These are phyloP conservation scores for Acer campestre DNA, from an alignment of 345 rosid species.

Conservation along the genomic window DNA sequence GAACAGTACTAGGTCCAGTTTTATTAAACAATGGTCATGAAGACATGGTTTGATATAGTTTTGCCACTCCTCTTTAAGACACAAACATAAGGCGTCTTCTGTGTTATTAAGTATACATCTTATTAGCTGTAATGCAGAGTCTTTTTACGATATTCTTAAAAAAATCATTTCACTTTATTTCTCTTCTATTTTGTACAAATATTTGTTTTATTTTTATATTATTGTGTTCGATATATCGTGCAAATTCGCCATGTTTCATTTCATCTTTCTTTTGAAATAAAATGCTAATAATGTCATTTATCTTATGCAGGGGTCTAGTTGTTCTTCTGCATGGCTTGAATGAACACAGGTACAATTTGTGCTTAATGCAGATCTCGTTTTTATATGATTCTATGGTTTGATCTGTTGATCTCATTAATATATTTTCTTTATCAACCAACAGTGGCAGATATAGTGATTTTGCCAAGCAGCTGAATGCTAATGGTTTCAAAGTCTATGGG, in stretches of 20 bases:
- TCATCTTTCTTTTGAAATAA: background rate
- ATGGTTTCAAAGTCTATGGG: conserved; percentile 87
- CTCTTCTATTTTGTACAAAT: background rate
- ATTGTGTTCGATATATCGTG: background rate
- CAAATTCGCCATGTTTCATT: background rate
- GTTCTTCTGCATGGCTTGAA: conserved; percentile 86
- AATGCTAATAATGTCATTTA: background rate
- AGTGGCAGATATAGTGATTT: conserved; percentile 88
- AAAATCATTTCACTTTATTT: background rate
- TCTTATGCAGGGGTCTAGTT: conserved; percentile 72
- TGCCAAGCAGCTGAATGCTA: conserved; percentile 79
- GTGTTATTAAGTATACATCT: background rate
- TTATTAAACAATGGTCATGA: background rate
- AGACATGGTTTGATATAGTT: background rate
- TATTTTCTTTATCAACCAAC: conserved; percentile 11
- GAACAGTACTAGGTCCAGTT: background rate
- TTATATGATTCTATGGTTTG: background rate
- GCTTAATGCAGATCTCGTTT: background rate
- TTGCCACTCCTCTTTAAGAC: background rate
- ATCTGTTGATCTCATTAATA: background rate
- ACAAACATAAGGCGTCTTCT: no score
- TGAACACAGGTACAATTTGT: conserved; percentile 73
- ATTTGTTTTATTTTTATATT: background rate
- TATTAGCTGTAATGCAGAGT: background rate
- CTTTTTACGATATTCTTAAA: background rate